These are phyloP conservation scores for Herpetospermum pedunculosum DNA, from an alignment of 306 rosid species.

Conservation along the genomic window DNA sequence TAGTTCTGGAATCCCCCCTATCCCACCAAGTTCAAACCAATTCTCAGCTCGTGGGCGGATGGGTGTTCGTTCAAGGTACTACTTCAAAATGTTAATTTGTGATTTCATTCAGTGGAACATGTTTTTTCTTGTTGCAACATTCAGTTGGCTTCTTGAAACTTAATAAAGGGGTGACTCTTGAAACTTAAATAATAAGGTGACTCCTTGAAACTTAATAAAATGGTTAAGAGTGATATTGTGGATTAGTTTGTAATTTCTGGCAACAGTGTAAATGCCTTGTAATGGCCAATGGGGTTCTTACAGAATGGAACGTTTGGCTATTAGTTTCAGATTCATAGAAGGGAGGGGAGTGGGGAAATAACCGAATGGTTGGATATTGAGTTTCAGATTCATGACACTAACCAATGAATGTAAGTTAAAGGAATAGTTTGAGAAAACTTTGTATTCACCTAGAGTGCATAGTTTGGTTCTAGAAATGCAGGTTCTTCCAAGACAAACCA, in stretches of 20 bases:
- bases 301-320: neutral
- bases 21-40: slow-evolving; percentile 69
- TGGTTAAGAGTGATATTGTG: neutral
- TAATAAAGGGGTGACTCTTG: neutral
- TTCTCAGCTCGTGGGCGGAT: slow-evolving; percentile 64
- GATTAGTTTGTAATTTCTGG: neutral
- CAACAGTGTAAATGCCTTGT: neutral
- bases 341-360: neutral
- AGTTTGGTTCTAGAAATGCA: neutral
- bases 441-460: neutral
- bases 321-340: neutral
- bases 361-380: neutral
- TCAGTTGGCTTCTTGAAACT: neutral
- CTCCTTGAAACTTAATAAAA: neutral
- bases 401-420: neutral
- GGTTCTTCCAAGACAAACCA: neutral
- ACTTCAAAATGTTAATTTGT: neutral
- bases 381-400: neutral
- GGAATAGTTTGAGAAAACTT: neutral
- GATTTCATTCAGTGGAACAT: neutral
- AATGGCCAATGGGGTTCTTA: neutral
- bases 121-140: neutral
- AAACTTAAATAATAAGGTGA: neutral
- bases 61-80: slow-evolving; percentile 78
- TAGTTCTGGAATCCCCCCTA: slow-evolving; percentile 61